Base-by-base conservation (phyloP, 1,284 basidiomycete species). In the Ustilago shanxiensis region DNA sequence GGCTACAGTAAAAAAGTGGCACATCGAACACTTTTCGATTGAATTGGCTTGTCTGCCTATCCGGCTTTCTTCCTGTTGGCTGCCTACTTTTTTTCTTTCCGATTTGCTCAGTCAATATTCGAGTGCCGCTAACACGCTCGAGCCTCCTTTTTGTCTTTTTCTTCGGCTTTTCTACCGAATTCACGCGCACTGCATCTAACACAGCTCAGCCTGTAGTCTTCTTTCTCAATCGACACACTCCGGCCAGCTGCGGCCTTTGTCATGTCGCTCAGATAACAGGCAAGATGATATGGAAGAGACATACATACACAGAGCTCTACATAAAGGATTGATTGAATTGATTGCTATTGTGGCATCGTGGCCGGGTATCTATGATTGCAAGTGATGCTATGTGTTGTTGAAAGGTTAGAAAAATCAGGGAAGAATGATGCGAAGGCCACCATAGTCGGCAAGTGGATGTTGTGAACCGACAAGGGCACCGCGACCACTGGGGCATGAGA, bases 401-500 rank as follows among this genome's bases (percentile, higher is more conserved):
- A 41, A 8, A 22, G 3, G 10, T 29, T 18, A 16, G 16, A 18
- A 16, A 24, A 13, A 33, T 29, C 35, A 74, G 7, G 73, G 66
- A 16, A 77, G 66, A 57, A 78, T 72, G 60, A 78, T 75, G 52
- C 76, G 67, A 6, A 78, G 59, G 0, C 76, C 72, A 24, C 76
- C 76, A 44, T 71, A 78, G 35, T 74, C 72, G 22, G 58, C 45
- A 13, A 78, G 62, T 14, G 55, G 57, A 55, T 78, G 72, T 29
- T 58, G 24, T 8, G 64, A 62, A 18, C 67, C 67, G 24, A 68
- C 39, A 9, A 66, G 51, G 4, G 65, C 55, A 26, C 72, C 76
- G 3, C 65, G 54, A 18, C 68, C 68, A 54, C 71, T 74, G 2
- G 78, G 78, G 44, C 75, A 79, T 22, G 75, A 74, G 47, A 80